Base-by-base conservation (phyloP, 2,329 filamentous ascomycete genomes). In the Colletotrichum horii region DNA sequence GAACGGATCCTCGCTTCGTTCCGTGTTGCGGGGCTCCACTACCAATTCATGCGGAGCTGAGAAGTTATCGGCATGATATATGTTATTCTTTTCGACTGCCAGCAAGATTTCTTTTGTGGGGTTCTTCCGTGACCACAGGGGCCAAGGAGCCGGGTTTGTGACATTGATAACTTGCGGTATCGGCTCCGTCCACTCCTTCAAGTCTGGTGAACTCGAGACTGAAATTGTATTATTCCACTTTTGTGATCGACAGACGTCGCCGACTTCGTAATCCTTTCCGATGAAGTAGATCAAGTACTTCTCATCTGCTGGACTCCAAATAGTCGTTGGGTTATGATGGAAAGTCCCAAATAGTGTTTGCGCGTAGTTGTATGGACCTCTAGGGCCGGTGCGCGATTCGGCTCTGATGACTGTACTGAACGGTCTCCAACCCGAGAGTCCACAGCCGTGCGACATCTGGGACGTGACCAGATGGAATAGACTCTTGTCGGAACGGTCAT, bases 391-490 rank as follows among this genome's bases (percentile, higher is more conserved):
- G 3, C 79, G 79, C 0, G 87, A 88, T 75, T 88, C 88, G 2
- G 88, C 87, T 19, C 87, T 81, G 32, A 87, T 84, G 22, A 89
- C 81, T 22, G 83, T 85, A 22, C 85, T 87, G 66, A 85, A 87
- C 0, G 87, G 87, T 14, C 84, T 82, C 87, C 88, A 89, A n/a
- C 85, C 87, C 8, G 80, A 80, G 2, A 89, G 81, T 0, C 87
- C 87, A 67, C 88, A 89, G 8, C 85, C 86, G 66, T 85, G 82
- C 0, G 83, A 81, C 72, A 89, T 88, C 65, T 89, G 86, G 0
- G 87, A 85, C 2, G 83, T 83, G 60, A 89, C 81, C 0, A 89
- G 83, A 67, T 89, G 87, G 66, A 88, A 88, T 1, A 88, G 80
- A 0, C 71, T 68, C 1, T 77, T 76, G 16, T 88, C 82, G 0